Conservation (phyloP, 352 stramenopile species). For the Globisporangium emineosum region DNA sequence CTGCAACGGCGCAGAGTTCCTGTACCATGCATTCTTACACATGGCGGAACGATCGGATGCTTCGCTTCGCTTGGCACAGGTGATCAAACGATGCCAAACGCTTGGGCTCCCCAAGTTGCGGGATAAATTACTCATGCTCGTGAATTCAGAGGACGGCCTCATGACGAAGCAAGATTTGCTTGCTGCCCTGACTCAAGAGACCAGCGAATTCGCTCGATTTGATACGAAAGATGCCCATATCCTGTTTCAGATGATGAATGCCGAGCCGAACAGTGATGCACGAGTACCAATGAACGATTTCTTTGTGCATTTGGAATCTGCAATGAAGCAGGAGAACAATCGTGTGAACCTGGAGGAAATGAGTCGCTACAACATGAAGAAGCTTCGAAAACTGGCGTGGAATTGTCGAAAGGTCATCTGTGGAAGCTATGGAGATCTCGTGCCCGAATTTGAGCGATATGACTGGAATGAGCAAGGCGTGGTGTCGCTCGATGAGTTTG, state of each 20-base stretch:
- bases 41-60: conserved; percentile 26
- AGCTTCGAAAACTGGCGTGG: conserved; percentile 45
- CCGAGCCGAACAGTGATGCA: conserved; percentile 6
- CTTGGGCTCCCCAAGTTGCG: conserved; percentile 40
- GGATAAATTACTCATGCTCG: conserved; percentile 32
- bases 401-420: conserved; percentile 52
- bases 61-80: conserved; percentile 21
- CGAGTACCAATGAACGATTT: conserved; percentile 37
- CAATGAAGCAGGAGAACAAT: conserved; percentile 15
- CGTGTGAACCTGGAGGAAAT: conserved; percentile 16
- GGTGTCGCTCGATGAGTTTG: conserved; percentile 50
- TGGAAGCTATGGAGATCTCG: conserved; percentile 28
- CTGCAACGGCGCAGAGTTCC: conserved; percentile 38
- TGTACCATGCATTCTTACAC: conserved; percentile 51
- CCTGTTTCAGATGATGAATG: conserved; percentile 32
- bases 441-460: conserved; percentile 57
- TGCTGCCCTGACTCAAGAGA: conserved; percentile 32
- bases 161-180: conserved; percentile 43
- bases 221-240: conserved; percentile 33
- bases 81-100: conserved; percentile 29
- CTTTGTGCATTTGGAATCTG: conserved; percentile 30
- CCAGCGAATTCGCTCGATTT: conserved; percentile 27
- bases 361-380: conserved; percentile 39
- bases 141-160: conserved; percentile 35
- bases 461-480: conserved; percentile 55